Base-by-base conservation (phyloP, 139 green algal species). In the Klebsormidium nitens region DNA sequence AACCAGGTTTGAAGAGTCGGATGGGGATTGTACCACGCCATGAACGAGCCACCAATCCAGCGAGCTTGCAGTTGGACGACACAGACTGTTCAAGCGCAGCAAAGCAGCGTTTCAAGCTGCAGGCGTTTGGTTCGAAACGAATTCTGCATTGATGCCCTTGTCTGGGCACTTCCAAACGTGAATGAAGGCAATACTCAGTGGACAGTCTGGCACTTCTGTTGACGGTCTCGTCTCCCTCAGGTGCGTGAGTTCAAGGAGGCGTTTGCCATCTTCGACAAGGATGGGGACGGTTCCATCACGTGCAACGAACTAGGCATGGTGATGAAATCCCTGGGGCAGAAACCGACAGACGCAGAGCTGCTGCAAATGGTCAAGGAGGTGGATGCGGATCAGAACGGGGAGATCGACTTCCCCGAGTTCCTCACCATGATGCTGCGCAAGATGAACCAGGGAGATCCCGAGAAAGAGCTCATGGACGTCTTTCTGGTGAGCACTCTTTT, bases 231-330 rank as follows among this genome's bases (percentile, higher is more conserved):
- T n/a, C n/a, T n/a, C n/a, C n/a, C 28, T 26, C 71, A 78, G 36
- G 71, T 78, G 32, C n/a, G 59, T 37, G 71, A 78, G 52, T 78
- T 72, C 50, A 78, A 72, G 37, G 61, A 71, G 3, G 61, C 61
- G 36, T 80, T 80, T 55, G 66, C 50, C 29, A 69, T 75, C 38
- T 80, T 80, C 34, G 73, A 80, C 65, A 73, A 71, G 47, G 73
- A 80, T 48, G 56, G 65, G 1, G 65, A 49, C 35, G 73, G 71
- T 2, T 52, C 35, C 8, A 78, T 78, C 61, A 71, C 71, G 29
- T 55, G 47, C 6, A 19, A 71, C 6, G 71, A 78, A 23, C 61
- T 78, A 0, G 60, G 61, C 47, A 61, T 72, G 32, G 60, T 71
- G 5, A 72, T 78, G 71, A 56, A 59, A n/a, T 66, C 46, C 6